Evolutionary conservation across 441 rosid genomes (phyloP), one percentile per base, ranked within the genome.

Genomic region (Euphorbia celastroides): DNA sequence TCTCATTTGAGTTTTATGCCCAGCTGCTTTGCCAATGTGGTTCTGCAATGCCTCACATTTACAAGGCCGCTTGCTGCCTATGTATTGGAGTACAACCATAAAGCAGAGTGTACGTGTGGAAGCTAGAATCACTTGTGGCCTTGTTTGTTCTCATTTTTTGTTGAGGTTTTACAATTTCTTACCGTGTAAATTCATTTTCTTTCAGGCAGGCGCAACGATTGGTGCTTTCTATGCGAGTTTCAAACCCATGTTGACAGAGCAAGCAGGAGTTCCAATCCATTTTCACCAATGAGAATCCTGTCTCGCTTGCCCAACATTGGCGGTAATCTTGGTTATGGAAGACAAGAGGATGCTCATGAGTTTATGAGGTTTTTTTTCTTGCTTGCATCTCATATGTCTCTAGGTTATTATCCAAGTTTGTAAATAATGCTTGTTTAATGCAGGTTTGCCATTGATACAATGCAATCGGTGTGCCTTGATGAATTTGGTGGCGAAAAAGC

Each of bases 331-430:
- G 98, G 97, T 62, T 89, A 83, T 81, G 99, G 99, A 79, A 88
- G 89, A 82, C 98, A 94, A 72, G 99, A 94, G 82, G 99, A 94
- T 84, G 98, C 99, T 64, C 99, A 94, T 70, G 99, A 94, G 74
- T 87, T 92, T 73, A 92, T 94, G 98, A 94, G 99, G 99, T 88
- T 66, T 28, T 64, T 70, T 64, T 52, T 14, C 51, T 67, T 64
- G 26, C 30, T 68, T 58, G 32, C 31, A 61, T 73, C 42, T 32
- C 27, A 5, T 60, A 36, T 65, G 28, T 31, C 11, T 56, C 17
- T 65, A 44, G 20, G 20, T 57, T 57, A 60, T 28, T 0, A 20
- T 58, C 9, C 58, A n/a, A 22, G 7, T 12, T 44, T 16, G 57
- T 7, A 46, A 10, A 8, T 57, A n/a, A 36, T 25, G 26, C 8